Percentiles rank a stretch among this genome's conserved stretches.
Conservation (phyloP, 345 rosid genomes). For the Xanthoceras sorbifolium region DNA sequence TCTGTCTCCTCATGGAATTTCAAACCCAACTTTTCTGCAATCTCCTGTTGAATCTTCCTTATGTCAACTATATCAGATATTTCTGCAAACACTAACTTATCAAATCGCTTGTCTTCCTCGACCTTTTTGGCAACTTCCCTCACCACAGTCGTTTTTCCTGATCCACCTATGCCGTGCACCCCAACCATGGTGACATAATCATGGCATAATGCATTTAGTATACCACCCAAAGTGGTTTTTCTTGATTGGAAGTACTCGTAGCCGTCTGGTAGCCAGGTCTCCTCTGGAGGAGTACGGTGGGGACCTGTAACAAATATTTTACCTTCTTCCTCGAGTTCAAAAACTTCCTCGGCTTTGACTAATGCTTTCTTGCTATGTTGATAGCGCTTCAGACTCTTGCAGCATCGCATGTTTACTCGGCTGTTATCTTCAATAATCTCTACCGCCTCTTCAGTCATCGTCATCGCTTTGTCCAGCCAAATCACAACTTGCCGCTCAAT, state of each 20-base stretch:
- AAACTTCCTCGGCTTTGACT: neutral
- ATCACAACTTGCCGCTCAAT: neutral
- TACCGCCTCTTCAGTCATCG: neutral
- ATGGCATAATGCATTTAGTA: slow-evolving; percentile 9
- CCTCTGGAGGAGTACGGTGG: neutral
- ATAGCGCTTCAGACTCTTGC: neutral
- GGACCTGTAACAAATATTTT: neutral
- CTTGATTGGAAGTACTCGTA: slow-evolving; percentile 20
- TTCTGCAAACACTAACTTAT: neutral
- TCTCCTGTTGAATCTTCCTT: neutral
- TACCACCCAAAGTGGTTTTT: neutral
- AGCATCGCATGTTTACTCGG: slow-evolving; percentile 1
- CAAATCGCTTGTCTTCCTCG: neutral
- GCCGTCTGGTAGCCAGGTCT: neutral
- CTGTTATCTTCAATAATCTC: neutral
- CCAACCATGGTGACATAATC: slow-evolving; percentile 14
- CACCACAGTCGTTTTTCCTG: slow-evolving; percentile 22
- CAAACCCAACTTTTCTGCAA: slow-evolving; percentile 1
- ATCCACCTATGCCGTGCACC: slow-evolving; percentile 5
- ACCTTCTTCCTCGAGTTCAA: no score
- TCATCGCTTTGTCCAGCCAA: neutral
- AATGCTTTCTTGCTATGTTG: neutral
- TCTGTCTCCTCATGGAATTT: neutral
- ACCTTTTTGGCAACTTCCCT: neutral
- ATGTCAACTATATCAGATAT: neutral